Evolutionary conservation across 2,329 filamentous ascomycete genomes (phyloP), one percentile per base, ranked within the genome.

Genomic region (Talaromyces sp.): DNA sequence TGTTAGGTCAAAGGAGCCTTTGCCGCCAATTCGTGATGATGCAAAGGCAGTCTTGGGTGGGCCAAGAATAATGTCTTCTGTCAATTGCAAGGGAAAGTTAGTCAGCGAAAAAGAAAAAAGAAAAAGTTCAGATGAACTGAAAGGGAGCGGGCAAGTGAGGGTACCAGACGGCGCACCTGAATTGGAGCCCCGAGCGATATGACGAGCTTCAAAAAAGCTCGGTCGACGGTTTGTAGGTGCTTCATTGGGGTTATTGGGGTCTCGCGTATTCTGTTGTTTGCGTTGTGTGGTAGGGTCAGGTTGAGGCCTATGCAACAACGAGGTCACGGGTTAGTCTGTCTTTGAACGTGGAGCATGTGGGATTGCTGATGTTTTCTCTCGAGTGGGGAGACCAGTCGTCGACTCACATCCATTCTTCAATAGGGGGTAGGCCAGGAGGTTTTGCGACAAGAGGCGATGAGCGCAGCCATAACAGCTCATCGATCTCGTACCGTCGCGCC

Each of bases 361-460:
- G 56, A 43, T n/a, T n/a, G n/a, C n/a, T 43, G 19, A 27, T 27
- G 24, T 40, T 30, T 35, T 35, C 43, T 22, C 22, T 35, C 51
- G 61, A 51, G 48, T 44, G 30, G 47, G 35, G 37, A 19, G 48
- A 14, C 13, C 20, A 17, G 32, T 6, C 56, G 49, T 60, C 52
- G 24, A 57, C 84, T 70, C 80, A 96, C 91, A 97, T 96, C 92
- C 92, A 97, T 79, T 96, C 90, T 77, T 96, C 91, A 58, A 88
- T 83, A 22, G 91, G 88, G 60, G 91, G 92, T 41, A 97, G 82
- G 59, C 82, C 83, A 58, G 87, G 79, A 42, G 93, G 93, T 75
- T 90, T 95, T 64, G 82, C 78, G 68, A 91, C 91, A 72, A 96
- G 80, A 61, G 91, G 91, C 60, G 93, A 97, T 55, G 88, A 81